Evolutionary conservation across 306 rosid genomes (phyloP).

Genomic region (Cucurbita maxima): DNA sequence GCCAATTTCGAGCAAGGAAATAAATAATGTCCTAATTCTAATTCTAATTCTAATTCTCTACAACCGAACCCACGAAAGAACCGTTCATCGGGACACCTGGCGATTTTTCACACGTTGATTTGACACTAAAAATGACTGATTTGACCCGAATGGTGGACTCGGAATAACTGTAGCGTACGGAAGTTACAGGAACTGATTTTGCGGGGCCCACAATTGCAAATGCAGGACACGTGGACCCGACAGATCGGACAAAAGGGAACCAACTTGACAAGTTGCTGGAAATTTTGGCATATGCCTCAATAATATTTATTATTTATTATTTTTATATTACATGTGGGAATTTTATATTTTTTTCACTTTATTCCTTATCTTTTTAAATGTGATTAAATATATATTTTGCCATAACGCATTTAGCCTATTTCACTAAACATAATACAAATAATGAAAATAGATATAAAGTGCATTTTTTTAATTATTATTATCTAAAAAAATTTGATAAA

Average conservation of each 20-base stretch:
- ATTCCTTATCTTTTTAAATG: no score
- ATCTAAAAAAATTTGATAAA: no score
- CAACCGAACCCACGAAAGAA: background rate
- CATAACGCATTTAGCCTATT: no score
- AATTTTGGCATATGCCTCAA: background rate
- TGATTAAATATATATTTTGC: no score
- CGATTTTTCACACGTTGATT: background rate
- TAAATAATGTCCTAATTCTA: background rate
- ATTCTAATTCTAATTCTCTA: background rate
- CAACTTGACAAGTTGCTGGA: background rate
- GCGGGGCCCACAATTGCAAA: background rate
- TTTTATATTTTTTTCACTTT: no score
- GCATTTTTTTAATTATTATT: no score
- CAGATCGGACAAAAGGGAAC: background rate
- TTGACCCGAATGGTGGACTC: background rate
- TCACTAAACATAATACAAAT: no score
- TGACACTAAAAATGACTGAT: background rate
- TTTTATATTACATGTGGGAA: no score
- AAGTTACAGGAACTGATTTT: background rate
- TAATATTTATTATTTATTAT: no score
- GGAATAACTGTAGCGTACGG: background rate
- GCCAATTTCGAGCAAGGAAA: background rate
- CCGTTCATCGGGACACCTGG: background rate
- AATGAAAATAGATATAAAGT: no score
- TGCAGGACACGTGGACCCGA: background rate